These are phyloP conservation scores for Citeromyces nyonsensis DNA, from an alignment of 805 yeast species.

Conservation along the genomic window DNA sequence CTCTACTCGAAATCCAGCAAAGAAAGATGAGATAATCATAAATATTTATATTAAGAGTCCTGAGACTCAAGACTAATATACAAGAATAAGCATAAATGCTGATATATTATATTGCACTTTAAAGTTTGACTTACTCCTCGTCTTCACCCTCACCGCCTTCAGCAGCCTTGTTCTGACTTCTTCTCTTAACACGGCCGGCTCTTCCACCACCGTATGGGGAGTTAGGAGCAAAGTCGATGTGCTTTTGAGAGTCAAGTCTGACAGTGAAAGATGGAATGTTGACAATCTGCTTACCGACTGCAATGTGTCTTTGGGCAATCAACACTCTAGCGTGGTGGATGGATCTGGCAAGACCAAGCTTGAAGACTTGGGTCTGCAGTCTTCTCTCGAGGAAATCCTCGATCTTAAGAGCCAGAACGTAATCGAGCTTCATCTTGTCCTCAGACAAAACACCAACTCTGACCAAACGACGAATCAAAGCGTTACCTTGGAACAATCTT, in stretches of 20 bases:
- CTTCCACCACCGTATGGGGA: constrained; percentile 99
- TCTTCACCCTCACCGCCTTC: constrained; percentile 66
- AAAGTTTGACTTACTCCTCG: constrained; percentile 37
- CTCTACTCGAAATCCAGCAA: too few species aligned
- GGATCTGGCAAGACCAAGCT: constrained; percentile 97
- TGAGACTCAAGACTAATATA: too few species aligned
- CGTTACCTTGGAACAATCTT: constrained; percentile 99
- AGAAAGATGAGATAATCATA: too few species aligned
- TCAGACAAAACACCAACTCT: constrained; percentile 98
- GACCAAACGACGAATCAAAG: constrained; percentile 98
- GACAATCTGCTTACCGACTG: constrained; percentile 99
- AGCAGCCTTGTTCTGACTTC: constrained; percentile 52
- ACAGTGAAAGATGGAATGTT: constrained; percentile 98
- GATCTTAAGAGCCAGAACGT: constrained; percentile 92
- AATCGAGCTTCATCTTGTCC: constrained; percentile 99
- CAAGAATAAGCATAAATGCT: too few species aligned
- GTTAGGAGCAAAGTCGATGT: constrained; percentile 97
- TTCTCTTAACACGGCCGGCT: constrained; percentile 99
- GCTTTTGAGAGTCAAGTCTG: constrained; percentile 99
- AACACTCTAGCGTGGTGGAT: constrained; percentile 99
- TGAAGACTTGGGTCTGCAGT: constrained; percentile 99
- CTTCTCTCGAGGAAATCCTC: constrained; percentile 99
- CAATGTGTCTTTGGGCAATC: constrained; percentile 97
- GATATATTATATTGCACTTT: too few species aligned
- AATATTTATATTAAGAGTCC: too few species aligned